phyloP scores from a whole-genome alignment of 306 rosid genomes.

The Fragaria ananassa region DNA sequence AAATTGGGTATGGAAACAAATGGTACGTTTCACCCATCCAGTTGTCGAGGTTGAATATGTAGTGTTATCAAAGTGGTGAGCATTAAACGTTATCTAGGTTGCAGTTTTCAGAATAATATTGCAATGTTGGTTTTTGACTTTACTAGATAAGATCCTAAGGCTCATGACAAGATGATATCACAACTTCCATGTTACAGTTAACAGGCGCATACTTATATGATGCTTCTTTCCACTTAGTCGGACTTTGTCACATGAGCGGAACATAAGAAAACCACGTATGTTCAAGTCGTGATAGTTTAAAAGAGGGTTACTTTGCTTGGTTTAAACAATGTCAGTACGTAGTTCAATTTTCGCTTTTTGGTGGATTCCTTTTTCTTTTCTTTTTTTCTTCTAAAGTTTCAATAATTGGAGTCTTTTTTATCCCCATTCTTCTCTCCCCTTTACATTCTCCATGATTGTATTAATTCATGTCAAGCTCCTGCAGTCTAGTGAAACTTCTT shows the following conservation, averaged over 20 bases:
- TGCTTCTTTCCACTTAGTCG: neutral
- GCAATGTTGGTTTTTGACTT: neutral
- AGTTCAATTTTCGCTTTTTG: neutral
- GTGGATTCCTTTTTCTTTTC: neutral
- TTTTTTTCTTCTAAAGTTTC: neutral
- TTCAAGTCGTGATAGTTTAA: neutral
- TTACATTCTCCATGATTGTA: too few species aligned
- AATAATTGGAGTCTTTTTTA: neutral
- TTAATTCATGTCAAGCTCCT: neutral
- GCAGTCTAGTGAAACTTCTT: neutral
- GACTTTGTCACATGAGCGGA: neutral
- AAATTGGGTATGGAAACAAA: too few species aligned
- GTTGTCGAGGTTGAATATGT: neutral
- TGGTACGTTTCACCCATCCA: neutral
- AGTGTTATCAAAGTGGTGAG: neutral
- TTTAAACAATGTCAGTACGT: too few species aligned
- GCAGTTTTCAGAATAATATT: neutral
- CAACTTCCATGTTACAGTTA: neutral
- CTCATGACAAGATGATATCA: neutral
- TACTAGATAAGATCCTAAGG: neutral
- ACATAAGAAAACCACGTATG: neutral
- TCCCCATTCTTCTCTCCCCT: neutral
- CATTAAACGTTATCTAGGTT: neutral
- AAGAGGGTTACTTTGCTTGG: neutral
- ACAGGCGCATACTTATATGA: neutral